Percentiles rank a stretch among this genome's conserved stretches.
Evolutionary conservation across 2,329 filamentous ascomycete genomes (phyloP).

Genomic region (Colletotrichum higginsianum): DNA sequence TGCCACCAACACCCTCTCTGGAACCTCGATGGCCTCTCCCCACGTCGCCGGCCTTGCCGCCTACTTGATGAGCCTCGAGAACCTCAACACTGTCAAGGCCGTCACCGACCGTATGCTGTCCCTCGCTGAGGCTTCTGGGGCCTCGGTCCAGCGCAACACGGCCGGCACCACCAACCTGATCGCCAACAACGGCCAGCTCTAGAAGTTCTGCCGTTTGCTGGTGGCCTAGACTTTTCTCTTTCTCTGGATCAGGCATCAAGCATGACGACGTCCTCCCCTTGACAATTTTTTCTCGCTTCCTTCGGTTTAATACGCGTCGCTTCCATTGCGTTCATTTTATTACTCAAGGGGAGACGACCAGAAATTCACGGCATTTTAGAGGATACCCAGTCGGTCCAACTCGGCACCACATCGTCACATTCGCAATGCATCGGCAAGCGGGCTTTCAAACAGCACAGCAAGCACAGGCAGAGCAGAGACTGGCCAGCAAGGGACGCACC

Average conservation of each 20-base stretch:
- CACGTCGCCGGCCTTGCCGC: constrained; percentile 78
- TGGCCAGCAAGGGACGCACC: not conserved
- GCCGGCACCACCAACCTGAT: constrained; percentile 66
- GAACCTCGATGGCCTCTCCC: constrained; percentile 76
- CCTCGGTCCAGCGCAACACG: constrained; percentile 59
- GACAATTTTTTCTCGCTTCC: constrained; percentile 16
- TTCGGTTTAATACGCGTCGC: constrained; percentile 34
- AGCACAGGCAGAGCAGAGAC: not conserved
- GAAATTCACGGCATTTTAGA: constrained; percentile 41
- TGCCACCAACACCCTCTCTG: constrained; percentile 62
- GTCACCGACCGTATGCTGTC: constrained; percentile 66
- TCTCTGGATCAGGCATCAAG: constrained; percentile 1
- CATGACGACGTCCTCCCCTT: constrained; percentile 22
- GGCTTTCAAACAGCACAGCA: constrained; percentile 22
- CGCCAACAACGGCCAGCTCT: constrained; percentile 68
- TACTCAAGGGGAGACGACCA: constrained; percentile 25
- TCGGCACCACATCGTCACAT: constrained; percentile 4
- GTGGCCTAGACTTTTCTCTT: constrained; percentile 1
- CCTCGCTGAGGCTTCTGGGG: constrained; percentile 64
- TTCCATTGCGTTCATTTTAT: constrained; percentile 15
- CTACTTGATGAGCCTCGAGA: constrained; percentile 74
- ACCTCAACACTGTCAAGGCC: constrained; percentile 59
- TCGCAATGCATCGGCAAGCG: constrained; percentile 29
- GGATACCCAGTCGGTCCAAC: constrained; percentile 38
- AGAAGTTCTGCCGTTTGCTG: constrained; percentile 2